Percentiles rank a stretch among this genome's conserved stretches.
phyloP scores from a whole-genome alignment of 305 asterid species.

The Fraxinus paxiana region DNA sequence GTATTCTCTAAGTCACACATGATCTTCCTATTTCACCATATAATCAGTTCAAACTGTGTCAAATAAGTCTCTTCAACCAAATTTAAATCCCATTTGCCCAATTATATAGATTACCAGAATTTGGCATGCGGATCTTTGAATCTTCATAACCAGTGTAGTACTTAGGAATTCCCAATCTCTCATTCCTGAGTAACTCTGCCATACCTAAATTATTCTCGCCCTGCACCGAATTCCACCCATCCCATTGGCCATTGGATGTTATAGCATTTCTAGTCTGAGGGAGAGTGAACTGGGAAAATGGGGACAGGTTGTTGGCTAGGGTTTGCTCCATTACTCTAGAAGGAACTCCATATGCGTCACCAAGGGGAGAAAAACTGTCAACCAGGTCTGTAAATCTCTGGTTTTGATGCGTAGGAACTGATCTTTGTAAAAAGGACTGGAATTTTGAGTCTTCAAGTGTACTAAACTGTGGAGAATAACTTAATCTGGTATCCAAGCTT shows the following conservation, averaged over 20 bases:
- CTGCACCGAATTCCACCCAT: conserved; percentile 67
- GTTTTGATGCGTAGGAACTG: conserved; percentile 62
- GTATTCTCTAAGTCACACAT: conserved; percentile 29
- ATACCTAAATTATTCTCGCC: conserved; percentile 54
- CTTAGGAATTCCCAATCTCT: conserved; percentile 62
- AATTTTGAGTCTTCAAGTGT: conserved; percentile 59
- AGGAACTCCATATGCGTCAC: conserved; percentile 60
- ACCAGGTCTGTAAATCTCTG: conserved; percentile 54
- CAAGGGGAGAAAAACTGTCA: conserved; percentile 42
- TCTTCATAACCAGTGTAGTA: conserved; percentile 67
- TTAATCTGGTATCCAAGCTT: conserved; percentile 51
- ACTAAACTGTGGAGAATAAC: conserved; percentile 52
- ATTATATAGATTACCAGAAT: conserved; percentile 63
- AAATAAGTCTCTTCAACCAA: conserved; percentile 10
- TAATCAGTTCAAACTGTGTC: conserved; percentile 20
- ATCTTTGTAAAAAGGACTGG: conserved; percentile 61
- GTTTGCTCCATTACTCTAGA: conserved; percentile 65
- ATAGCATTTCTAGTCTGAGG: conserved; percentile 59
- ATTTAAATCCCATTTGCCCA: conserved; percentile 70
- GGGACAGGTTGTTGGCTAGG: conserved; percentile 45
- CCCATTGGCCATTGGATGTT: conserved; percentile 72
- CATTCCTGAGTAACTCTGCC: conserved; percentile 64
- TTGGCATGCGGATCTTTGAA: conserved; percentile 54
- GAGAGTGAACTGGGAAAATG: conserved; percentile 48
- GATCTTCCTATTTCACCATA: conserved; percentile 30